Evolutionary conservation across 129 eudicot genomes (phyloP).

Genomic region (Cynara cardunculus): DNA sequence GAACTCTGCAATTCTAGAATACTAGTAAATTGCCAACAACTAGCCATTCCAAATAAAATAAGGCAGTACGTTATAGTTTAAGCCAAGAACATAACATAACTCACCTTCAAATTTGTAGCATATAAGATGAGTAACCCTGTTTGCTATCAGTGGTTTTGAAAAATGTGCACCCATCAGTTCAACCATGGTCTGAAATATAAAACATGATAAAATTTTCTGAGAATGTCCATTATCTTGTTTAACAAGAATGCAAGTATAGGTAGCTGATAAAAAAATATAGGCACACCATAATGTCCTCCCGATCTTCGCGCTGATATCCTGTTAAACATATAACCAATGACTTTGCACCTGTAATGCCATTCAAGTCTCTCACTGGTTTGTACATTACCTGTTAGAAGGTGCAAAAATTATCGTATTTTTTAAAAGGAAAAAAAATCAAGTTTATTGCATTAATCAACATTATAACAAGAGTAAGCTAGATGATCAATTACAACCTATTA

Average conservation of each 20-base stretch:
- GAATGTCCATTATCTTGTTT: background rate
- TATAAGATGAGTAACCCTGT: constrained; percentile 86
- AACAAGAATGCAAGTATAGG: background rate
- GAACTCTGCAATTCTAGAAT: background rate
- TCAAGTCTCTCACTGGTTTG: constrained; percentile 59
- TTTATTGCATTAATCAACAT: background rate
- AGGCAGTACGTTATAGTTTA: background rate
- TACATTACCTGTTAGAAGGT: constrained; percentile 54
- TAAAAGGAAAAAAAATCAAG: background rate
- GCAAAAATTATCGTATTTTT: background rate
- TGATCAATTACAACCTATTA: background rate
- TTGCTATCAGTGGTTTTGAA: constrained; percentile 80
- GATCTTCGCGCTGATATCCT: constrained; percentile 76
- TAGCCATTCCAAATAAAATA: background rate
- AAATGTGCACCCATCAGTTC: constrained; percentile 80
- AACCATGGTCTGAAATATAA: constrained; percentile 61
- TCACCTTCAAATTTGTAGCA: constrained; percentile 96
- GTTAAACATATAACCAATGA: constrained; percentile 73
- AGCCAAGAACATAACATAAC: constrained; percentile 3
- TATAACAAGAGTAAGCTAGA: background rate
- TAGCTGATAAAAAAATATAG: background rate
- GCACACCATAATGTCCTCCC: constrained; percentile 90
- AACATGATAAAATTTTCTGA: constrained; percentile 16
- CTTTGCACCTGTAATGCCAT: constrained; percentile 83
- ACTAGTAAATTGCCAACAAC: background rate